A percentile compares a stretch with the other conserved stretches of the same genome.
These are phyloP conservation scores for Scheffersomyces spartinae DNA, from an alignment of 805 yeast species.

Conservation along the genomic window DNA sequence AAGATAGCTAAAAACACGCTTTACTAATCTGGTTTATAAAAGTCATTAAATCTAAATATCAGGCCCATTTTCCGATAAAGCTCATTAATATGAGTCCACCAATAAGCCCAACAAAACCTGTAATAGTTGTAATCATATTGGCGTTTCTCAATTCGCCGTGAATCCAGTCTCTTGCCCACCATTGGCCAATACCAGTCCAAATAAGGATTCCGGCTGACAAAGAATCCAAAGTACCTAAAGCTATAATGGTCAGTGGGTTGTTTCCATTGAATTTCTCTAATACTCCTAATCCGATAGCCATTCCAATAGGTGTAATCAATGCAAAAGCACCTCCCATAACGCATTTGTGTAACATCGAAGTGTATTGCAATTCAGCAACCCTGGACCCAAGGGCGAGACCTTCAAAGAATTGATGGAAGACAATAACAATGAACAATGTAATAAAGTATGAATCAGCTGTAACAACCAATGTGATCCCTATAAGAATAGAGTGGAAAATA, in stretches of 20 bases:
- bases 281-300: slow-evolving; percentile 21
- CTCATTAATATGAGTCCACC: slow-evolving; percentile 18
- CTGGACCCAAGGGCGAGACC: slow-evolving; percentile 19
- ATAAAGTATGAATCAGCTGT: slow-evolving; percentile 17
- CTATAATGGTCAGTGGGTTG: slow-evolving; percentile 16
- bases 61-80: slow-evolving; percentile 23
- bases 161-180: slow-evolving; percentile 20
- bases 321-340: slow-evolving; percentile 12
- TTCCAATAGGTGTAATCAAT: slow-evolving; percentile 17
- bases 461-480: slow-evolving; percentile 19
- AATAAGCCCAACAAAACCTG: slow-evolving; percentile 8
- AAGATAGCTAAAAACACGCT: no score
- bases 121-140: slow-evolving; percentile 5
- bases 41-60: slow-evolving; percentile 3
- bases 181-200: slow-evolving; percentile 20
- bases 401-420: slow-evolving; percentile 22
- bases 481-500: slow-evolving; percentile 17
- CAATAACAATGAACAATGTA: slow-evolving; percentile 16
- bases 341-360: slow-evolving; percentile 5
- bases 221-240: slow-evolving; percentile 21
- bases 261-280: slow-evolving; percentile 16
- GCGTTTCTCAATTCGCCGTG: slow-evolving; percentile 11
- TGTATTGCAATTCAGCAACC: slow-evolving; percentile 8
- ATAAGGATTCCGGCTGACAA: slow-evolving; percentile 22
- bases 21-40: no score